Base-by-base conservation (phyloP, 768 basidiomycete species). In the Cystofilobasidium capitatum region DNA sequence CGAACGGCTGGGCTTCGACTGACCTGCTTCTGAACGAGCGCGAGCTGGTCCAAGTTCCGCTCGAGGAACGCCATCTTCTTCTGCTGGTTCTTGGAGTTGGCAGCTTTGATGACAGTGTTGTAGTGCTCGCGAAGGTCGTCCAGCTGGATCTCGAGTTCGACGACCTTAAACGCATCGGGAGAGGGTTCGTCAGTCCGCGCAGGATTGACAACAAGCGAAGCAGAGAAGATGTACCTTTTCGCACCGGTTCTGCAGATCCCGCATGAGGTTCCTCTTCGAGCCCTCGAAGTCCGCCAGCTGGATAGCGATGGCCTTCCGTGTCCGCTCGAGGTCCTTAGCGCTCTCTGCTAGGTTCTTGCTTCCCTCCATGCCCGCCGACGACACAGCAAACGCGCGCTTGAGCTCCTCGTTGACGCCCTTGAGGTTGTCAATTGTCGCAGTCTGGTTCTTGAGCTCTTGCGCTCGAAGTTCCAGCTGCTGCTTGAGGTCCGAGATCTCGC, bases 61-160 rank as follows among this genome's bases (percentile, higher is more conserved):
- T 97, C 92, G 64, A 99, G 79, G 83, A 97, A 96, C 16, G 91
- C 89, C 88, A 98, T 93, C 83, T 98, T 97, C 84, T 94, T 93
- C 80, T 94, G 91, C 73, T 99, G 96, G 9, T 94, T 91, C 77
- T 94, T 93, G 78, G 88, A 92, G 78, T 98, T 98, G 80, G 91
- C 93, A 77, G 96, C 96, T 70, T 91, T 88, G 73, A 96, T 92
- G 68, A 98, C 91, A 75, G 93, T 94, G 80, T 92, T 94, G 79
- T 99, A 99, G 75, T 98, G 93, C 78, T 99, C 96, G 77, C 89
- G 90, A 77, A 96, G 91, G 76, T 99, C 96, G 74, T 98, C 96
- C 39, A 99, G 81, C 76, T 97, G 93, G 71, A 99, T 98, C 78
- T 99, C 96, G 35, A 99, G 85, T 79, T 98, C 96, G 62, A 99